phyloP scores from a whole-genome alignment of 495 filamentous ascomycete species.

The Talaromyces borbonicus region DNA sequence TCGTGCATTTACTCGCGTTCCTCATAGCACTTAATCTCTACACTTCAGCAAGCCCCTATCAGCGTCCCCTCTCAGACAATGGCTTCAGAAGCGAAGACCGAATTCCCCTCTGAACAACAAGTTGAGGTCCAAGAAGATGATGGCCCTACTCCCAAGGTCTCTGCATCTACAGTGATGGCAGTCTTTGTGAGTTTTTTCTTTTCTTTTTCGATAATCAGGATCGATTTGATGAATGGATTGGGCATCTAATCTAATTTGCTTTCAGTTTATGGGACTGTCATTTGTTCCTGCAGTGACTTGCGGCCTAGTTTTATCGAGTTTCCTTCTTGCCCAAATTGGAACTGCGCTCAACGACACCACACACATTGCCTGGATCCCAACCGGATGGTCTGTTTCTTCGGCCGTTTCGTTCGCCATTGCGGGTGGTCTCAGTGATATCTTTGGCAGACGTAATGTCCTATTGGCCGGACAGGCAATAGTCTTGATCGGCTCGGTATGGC shows the following conservation, averaged over 20 bases:
- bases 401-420: background rate
- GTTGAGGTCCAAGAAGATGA: too few relatives aligned
- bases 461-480: background rate
- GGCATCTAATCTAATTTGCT: background rate
- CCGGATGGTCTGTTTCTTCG: background rate
- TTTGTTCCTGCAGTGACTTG: background rate
- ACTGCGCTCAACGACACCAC: background rate
- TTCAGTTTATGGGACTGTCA: background rate
- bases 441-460: background rate
- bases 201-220: too few relatives aligned
- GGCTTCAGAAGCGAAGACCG: too few relatives aligned
- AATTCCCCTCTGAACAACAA: too few relatives aligned
- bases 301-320: background rate
- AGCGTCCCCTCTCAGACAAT: too few relatives aligned
- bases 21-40: too few relatives aligned
- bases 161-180: background rate
- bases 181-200: background rate
- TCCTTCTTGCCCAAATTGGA: background rate
- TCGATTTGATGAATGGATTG: constrained; percentile 2
- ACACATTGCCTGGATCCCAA: background rate
- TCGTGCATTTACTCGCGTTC: too few relatives aligned
- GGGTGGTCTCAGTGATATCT: background rate
- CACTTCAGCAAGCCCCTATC: too few relatives aligned
- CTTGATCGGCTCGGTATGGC: background rate
- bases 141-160: too few relatives aligned